Percentiles rank a stretch among this genome's conserved stretches.
phyloP scores from a whole-genome alignment of 176 grass and related monocot species.

The Aegilops bicornis region DNA sequence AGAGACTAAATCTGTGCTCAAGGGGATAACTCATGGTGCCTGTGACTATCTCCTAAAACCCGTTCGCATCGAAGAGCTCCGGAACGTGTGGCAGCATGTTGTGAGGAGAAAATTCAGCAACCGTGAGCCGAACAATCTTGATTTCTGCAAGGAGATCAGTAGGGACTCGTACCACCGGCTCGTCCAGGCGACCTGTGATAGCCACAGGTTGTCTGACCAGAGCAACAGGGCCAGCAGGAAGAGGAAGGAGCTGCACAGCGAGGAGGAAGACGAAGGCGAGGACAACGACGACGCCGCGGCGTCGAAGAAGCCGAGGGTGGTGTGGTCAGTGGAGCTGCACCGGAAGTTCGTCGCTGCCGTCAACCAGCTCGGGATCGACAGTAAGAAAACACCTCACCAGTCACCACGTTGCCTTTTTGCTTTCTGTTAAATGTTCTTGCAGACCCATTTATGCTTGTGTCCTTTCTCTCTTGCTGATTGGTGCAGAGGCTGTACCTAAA shows the following conservation, averaged over 20 bases:
- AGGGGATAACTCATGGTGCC: slow-evolving; percentile 83
- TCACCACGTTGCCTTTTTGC: neutral
- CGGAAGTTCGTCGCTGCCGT: slow-evolving; percentile 84
- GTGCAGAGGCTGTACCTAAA: slow-evolving; percentile 83
- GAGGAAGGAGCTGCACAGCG: slow-evolving; percentile 50
- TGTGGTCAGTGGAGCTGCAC: slow-evolving; percentile 82
- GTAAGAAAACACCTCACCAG: slow-evolving; percentile 29
- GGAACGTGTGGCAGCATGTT: slow-evolving; percentile 85
- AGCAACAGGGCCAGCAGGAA: slow-evolving; percentile 55
- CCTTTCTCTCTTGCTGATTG: slow-evolving; percentile 34
- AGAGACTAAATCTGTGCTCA: slow-evolving; percentile 67
- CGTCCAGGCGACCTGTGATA: slow-evolving; percentile 8
- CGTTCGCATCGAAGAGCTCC: slow-evolving; percentile 63
- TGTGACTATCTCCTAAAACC: slow-evolving; percentile 92
- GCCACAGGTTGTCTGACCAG: slow-evolving; percentile 15
- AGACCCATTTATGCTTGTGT: slow-evolving; percentile 35
- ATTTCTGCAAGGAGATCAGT: slow-evolving; percentile 36
- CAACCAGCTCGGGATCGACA: slow-evolving; percentile 77
- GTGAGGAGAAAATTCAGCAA: slow-evolving; percentile 57
- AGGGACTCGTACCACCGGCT: slow-evolving; percentile 34
- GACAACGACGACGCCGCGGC: slow-evolving; percentile 51
- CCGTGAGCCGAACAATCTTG: slow-evolving; percentile 22
- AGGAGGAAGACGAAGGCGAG: slow-evolving; percentile 49
- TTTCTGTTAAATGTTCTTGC: slow-evolving; percentile 33
- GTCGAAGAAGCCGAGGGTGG: slow-evolving; percentile 72